Conservation (phyloP, 495 filamentous ascomycete genomes). For the Neohortaea acidophila region DNA sequence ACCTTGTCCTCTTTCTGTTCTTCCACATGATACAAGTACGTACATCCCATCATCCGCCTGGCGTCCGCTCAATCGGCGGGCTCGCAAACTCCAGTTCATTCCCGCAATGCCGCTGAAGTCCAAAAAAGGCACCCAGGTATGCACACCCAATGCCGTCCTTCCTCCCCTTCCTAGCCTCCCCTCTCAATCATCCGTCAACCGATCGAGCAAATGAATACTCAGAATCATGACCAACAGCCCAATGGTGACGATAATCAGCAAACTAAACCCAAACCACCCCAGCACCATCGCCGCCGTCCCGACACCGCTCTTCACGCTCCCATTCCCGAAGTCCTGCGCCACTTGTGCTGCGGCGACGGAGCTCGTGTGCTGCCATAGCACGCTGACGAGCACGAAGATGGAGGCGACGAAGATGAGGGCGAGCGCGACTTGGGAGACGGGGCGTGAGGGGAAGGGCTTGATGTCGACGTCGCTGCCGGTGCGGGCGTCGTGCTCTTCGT, state of each 20-base stretch:
- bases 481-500: constrained; percentile 50
- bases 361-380: constrained; percentile 72
- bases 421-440: constrained; percentile 58
- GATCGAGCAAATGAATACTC: constrained; percentile 58
- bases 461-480: constrained; percentile 51
- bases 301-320: constrained; percentile 73
- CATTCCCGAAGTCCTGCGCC: constrained; percentile 89
- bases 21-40: too few species aligned
- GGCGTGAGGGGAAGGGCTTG: constrained; percentile 63
- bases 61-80: too few species aligned
- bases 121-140: too few species aligned
- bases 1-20: too few species aligned
- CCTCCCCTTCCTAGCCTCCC: not conserved
- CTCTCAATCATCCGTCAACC: constrained; percentile 26
- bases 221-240: constrained; percentile 90
- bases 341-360: constrained; percentile 87
- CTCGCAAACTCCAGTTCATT: too few species aligned
- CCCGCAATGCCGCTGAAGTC: too few species aligned
- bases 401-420: constrained; percentile 67
- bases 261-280: constrained; percentile 88
- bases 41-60: too few species aligned
- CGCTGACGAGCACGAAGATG: constrained; percentile 63
- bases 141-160: too few species aligned
- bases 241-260: constrained; percentile 87
- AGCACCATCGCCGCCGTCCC: constrained; percentile 88